phyloP scores from a whole-genome alignment of 2,329 filamentous ascomycete genomes.

The Amauroascus niger region DNA sequence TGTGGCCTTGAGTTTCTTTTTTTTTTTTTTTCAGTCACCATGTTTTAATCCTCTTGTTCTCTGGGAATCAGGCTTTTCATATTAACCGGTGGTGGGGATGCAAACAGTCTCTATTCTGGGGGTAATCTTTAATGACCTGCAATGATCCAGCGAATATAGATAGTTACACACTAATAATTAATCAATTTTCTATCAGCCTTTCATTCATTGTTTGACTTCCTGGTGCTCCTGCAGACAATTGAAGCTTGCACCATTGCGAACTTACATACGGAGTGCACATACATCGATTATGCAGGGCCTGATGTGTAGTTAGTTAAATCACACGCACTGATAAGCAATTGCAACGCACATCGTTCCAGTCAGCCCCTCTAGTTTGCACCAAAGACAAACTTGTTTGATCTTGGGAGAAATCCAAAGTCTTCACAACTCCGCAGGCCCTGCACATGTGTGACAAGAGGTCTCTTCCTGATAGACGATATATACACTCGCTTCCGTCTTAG shows the following conservation, averaged over 20 bases:
- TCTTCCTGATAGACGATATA: not conserved
- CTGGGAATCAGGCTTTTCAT: not conserved
- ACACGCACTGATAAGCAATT: conserved; percentile 7
- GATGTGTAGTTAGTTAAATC: not conserved
- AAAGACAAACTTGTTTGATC: conserved; percentile 6
- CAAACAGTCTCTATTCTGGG: not conserved
- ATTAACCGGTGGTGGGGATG: not conserved
- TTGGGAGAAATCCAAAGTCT: not conserved
- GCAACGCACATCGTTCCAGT: not conserved
- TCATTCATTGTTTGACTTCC: not conserved
- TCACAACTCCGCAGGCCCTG: not conserved
- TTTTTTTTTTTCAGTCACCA: not conserved
- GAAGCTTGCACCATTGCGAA: not conserved
- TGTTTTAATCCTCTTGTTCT: not conserved
- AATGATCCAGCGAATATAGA: conserved; percentile 7
- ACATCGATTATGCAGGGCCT: not conserved
- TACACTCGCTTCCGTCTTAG: not conserved
- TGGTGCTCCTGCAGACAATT: not conserved
- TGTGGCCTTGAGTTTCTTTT: conserved; percentile 8
- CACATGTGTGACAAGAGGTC: not conserved
- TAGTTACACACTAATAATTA: conserved; percentile 1
- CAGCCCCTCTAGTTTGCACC: conserved; percentile 12
- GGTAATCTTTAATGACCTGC: conserved; percentile 5
- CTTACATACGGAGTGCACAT: not conserved
- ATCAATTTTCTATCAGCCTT: not conserved